Percentiles rank a stretch among this genome's conserved stretches.
Evolutionary conservation across 2,329 filamentous ascomycete genomes (phyloP).

Genomic region (Xylariaceae sp.): DNA sequence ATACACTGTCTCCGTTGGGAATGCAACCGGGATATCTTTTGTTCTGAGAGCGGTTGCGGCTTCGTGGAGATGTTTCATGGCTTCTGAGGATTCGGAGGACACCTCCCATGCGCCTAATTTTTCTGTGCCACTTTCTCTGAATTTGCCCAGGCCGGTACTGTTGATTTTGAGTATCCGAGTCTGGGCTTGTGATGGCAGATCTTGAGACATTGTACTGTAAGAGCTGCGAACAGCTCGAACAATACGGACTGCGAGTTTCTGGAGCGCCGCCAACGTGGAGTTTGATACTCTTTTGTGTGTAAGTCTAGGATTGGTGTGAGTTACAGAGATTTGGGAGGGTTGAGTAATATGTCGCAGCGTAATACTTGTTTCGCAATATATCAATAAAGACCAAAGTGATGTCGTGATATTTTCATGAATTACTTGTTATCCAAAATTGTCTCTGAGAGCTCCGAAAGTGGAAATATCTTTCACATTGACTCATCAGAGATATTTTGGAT

Average conservation of each 20-base stretch:
- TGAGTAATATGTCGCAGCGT: not conserved
- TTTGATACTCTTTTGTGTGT: not conserved
- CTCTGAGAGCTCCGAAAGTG: too few relatives aligned
- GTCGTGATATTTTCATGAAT: too few relatives aligned
- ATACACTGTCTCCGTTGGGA: conserved; percentile 97
- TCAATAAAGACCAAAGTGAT: too few relatives aligned
- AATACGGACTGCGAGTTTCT: conserved; percentile 17
- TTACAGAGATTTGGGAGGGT: too few relatives aligned
- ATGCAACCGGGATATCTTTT: conserved; percentile 76
- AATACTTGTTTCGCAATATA: too few relatives aligned
- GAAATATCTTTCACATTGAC: too few relatives aligned
- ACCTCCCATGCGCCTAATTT: conserved; percentile 27
- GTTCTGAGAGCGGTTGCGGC: conserved; percentile 64
- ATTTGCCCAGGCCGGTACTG: conserved; percentile 23
- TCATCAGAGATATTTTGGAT: too few relatives aligned
- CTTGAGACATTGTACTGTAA: conserved; percentile 30
- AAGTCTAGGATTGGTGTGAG: not conserved
- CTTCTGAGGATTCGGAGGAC: conserved; percentile 18
- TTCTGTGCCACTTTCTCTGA: conserved; percentile 23
- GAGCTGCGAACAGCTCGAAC: conserved; percentile 25
- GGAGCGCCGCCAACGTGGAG: conserved; percentile 27
- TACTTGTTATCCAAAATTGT: too few relatives aligned
- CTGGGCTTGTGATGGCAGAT: conserved; percentile 15
- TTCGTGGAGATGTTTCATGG: conserved; percentile 44
- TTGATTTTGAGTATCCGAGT: conserved; percentile 25